Evolutionary conservation across 2,329 filamentous ascomycete genomes (phyloP).

Genomic region (Massarina eburnea): DNA sequence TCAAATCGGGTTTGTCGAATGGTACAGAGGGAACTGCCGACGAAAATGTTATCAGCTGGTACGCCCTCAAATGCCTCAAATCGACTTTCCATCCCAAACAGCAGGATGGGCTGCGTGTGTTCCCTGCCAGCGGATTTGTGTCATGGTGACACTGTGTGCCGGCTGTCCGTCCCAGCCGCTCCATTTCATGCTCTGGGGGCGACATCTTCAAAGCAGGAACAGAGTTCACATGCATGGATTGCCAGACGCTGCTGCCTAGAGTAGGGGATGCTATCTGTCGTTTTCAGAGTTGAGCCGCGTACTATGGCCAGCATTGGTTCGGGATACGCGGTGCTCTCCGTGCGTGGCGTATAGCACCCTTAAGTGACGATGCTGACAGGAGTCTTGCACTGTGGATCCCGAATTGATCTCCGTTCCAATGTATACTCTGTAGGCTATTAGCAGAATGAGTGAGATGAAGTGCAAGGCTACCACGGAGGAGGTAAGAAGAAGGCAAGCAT

Average conservation of each 20-base stretch:
- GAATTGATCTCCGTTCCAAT: slow-evolving; percentile 2
- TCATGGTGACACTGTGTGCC: slow-evolving; percentile 11
- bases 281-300: slow-evolving; percentile 10
- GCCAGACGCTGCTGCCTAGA: slow-evolving; percentile 19
- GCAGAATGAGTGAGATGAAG: slow-evolving; percentile 1
- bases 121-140: slow-evolving; percentile 10
- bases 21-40: slow-evolving; percentile 7
- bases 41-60: slow-evolving; percentile 5
- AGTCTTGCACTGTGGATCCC: slow-evolving; percentile 4
- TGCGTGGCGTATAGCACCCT: not conserved
- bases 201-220: slow-evolving; percentile 12
- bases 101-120: slow-evolving; percentile 2
- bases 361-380: not conserved
- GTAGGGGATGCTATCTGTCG: slow-evolving; percentile 4
- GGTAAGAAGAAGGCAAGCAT: slow-evolving; percentile 5
- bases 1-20: slow-evolving; percentile 7
- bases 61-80: slow-evolving; percentile 4
- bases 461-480: slow-evolving; percentile 15
- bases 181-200: slow-evolving; percentile 5
- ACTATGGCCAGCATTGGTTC: slow-evolving; percentile 9
- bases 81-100: not conserved
- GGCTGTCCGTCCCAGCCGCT: slow-evolving; percentile 12
- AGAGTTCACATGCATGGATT: slow-evolving; percentile 14
- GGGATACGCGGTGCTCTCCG: slow-evolving; percentile 7
- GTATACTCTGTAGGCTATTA: not conserved